Conservation (phyloP, 1,139 yeast species). For the Pichia sp. region DNA sequence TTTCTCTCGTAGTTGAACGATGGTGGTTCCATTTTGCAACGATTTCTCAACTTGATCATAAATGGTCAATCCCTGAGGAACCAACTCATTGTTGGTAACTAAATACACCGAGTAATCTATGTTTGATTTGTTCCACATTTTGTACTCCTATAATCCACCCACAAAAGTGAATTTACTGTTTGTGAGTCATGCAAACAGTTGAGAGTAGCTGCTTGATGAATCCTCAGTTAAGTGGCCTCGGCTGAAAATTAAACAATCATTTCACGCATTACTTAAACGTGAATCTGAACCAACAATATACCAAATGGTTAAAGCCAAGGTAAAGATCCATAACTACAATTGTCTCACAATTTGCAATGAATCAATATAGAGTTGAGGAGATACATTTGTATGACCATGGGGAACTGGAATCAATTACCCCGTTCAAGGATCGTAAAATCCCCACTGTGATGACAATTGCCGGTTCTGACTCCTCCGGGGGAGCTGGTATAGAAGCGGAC, state of each 20-base stretch:
- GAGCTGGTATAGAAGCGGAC: conserved; percentile 95
- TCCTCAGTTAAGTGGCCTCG: not conserved
- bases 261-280: not conserved
- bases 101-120: conserved; percentile 63
- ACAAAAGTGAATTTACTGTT: not conserved
- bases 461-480: conserved; percentile 89
- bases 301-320: not conserved
- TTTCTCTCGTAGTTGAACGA: conserved; percentile 85
- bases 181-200: not conserved
- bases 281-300: not conserved
- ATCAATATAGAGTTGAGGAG: not conserved
- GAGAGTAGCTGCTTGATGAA: not conserved
- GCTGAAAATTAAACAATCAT: not conserved
- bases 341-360: not conserved
- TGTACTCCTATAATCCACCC: not conserved
- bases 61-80: conserved; percentile 61
- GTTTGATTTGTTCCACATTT: not conserved
- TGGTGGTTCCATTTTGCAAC: conserved; percentile 66
- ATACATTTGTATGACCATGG: not conserved
- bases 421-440: not conserved
- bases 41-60: conserved; percentile 58
- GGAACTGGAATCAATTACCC: conserved; percentile 7
- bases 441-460: conserved; percentile 56
- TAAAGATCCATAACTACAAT: not conserved
- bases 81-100: conserved; percentile 77